Evolutionary conservation across 441 rosid genomes (phyloP).

Genomic region (Dalechampia spathulata): DNA sequence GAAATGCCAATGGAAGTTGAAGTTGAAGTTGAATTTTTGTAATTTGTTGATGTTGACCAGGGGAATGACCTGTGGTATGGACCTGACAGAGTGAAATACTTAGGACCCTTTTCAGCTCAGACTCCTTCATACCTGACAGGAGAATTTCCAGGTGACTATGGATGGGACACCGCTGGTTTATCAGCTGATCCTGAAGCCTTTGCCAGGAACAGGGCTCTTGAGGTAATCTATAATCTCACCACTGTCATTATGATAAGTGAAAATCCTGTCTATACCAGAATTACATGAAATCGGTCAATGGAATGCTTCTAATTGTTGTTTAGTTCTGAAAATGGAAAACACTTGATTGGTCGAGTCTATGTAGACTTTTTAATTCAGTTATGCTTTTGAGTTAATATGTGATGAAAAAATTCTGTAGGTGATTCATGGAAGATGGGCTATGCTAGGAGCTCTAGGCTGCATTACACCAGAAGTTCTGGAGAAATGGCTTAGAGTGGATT

Average conservation of each 20-base stretch:
- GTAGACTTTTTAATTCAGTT: no score
- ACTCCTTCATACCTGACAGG: conserved; percentile 87
- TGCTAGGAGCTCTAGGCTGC: conserved; percentile 95
- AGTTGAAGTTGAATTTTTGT: background rate
- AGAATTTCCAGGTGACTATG: conserved; percentile 96
- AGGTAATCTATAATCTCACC: conserved; percentile 32
- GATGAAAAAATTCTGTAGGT: conserved; percentile 42
- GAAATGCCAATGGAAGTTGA: no score
- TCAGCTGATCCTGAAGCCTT: conserved; percentile 97
- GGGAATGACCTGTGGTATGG: conserved; percentile 89
- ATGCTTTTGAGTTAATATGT: no score
- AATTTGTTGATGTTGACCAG: conserved; percentile 23
- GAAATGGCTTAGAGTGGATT: conserved; percentile 75
- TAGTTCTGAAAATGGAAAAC: no score
- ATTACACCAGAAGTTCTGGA: conserved; percentile 82
- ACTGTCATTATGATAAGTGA: no score
- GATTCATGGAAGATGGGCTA: conserved; percentile 95
- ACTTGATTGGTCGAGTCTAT: no score
- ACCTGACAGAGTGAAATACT: conserved; percentile 89
- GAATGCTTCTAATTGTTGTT: no score
- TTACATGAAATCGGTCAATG: no score
- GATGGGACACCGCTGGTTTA: conserved; percentile 97
- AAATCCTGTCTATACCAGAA: no score
- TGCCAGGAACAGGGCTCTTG: conserved; percentile 96
- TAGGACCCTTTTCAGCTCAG: conserved; percentile 96